Evolutionary conservation across 257 asterid genomes (phyloP), one percentile per base, ranked within the genome.

Genomic region (Forsythia suspensa): DNA sequence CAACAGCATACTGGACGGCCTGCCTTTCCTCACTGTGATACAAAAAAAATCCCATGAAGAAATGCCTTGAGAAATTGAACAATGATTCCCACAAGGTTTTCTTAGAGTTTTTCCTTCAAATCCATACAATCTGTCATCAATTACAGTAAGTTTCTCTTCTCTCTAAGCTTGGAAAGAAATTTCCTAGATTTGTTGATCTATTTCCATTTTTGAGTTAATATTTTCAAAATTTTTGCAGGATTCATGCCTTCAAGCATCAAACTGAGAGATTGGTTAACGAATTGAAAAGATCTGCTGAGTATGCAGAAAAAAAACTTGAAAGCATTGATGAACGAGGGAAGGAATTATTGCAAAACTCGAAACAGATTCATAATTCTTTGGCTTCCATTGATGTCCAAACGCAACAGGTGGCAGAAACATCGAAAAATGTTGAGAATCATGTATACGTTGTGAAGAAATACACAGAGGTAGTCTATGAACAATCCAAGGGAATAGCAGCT

Each of bases 221-320:
- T 20, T 41, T 5, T 16, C n/a, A 20, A 52, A 8, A 21, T 24
- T 24, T 24, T 80, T 81, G 77, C 78, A 93, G 98, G 91, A 89
- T 87, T 1, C 87, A 91, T 34, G 98, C 93, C 12, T 95, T 93
- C 76, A 90, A 81, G 88, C 79, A 75, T 46, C 93, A 88, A 73
- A 91, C 97, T 0, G 97, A 95, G 91, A 89, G 94, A 72, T 55
- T 95, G 81, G 96, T 93, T 76, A 95, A 95, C 63, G 96, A 83
- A 11, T 85, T 95, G 63, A 90, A 89, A 76, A 74, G 44, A 6
- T 76, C 92, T 2, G 97, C 96, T 1, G 95, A 95, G 79, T 79
- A 79, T 75, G 96, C 94, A n/a, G 95, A 87, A 63, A 78, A 42
- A 4, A 93, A 90, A 72, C n/a, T 93, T 4, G 93, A 42, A 5